Base-by-base conservation (phyloP, 495 filamentous ascomycete species). In the Entonaema liquescens region DNA sequence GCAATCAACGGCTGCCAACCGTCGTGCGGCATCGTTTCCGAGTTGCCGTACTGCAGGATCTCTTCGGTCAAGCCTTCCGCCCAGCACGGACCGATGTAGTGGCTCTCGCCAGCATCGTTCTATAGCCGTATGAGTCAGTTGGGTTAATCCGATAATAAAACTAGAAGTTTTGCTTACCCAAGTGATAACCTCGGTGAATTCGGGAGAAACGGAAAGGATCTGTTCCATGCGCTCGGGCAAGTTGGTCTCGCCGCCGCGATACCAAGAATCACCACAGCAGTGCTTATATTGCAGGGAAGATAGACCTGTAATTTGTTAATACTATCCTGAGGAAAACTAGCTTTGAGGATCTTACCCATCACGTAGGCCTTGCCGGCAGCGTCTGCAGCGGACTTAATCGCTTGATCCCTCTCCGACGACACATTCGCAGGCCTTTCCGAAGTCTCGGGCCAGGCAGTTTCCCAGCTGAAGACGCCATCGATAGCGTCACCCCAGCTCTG, bases 11-110 rank as follows among this genome's bases (percentile, higher is more conserved):
- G 38, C 5, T 75, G 74, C 71, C 72, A 72, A 0, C 65, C 72
- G 57, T 29, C n/a, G 68, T 76, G 68, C 38, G 72, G 68, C 1
- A 6, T 42, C 31, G 61, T 65, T 60, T 57, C 65, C 3, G 70
- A 73, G 72, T 82, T 82, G 38, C 63, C 63, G 26, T 63, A 71
- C 8, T 74, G 68, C 1, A 76, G 57, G 38, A 77, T 71, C n/a
- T 79, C 76, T 31, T 23, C 9, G 31, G 67, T 75, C 0, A 76
- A 47, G 19, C 67, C 68, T 28, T 76, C 68, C 23, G 74, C 31
- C 83, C 82, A 85, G 56, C 77, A 72, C 15, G 80, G 77, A 4
- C 83, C 83, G 21, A 84, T 78, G 69, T 85, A 85, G 62, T 84
- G 82, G 60, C 75, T 77, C 62, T 85, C 83, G 36, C 81, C 81